These are phyloP conservation scores for Phanerodontia chrysosporium DNA, from an alignment of 768 basidiomycete species.

Conservation along the genomic window DNA sequence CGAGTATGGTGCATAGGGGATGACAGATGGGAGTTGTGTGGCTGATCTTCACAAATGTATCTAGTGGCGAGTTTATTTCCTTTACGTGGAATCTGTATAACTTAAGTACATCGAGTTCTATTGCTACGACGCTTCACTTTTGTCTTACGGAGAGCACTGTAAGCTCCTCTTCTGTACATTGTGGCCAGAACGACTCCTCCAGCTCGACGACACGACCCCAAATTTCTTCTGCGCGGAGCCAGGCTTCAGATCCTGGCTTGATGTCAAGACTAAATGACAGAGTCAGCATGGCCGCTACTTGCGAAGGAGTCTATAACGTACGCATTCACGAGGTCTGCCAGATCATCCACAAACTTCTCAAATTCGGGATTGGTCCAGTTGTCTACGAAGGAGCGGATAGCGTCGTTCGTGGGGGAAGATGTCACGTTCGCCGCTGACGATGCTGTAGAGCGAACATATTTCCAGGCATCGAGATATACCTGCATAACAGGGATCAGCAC, in stretches of 20 bases:
- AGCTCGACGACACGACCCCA: conserved; percentile 59
- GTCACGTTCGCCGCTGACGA: background rate
- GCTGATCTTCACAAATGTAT: conserved; percentile 1
- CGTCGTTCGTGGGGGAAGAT: conserved; percentile 15
- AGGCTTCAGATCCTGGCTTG: conserved; percentile 29
- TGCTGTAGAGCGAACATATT: conserved; percentile 32
- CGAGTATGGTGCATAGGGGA: conserved; percentile 30
- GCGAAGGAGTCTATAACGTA: conserved; percentile 12
- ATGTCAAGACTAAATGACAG: conserved; percentile 31
- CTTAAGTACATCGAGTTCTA: background rate
- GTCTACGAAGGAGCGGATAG: conserved; percentile 45
- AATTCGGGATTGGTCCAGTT: conserved; percentile 63
- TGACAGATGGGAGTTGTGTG: conserved; percentile 31
- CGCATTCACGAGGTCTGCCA: conserved; percentile 44
- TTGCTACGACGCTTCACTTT: background rate
- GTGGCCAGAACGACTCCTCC: conserved; percentile 59
- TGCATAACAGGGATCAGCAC: conserved; percentile 22
- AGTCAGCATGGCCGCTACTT: background rate
- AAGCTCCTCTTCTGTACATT: conserved; percentile 31
- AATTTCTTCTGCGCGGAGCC: conserved; percentile 42
- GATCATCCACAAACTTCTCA: conserved; percentile 44
- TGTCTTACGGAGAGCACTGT: background rate
- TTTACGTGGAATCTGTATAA: background rate
- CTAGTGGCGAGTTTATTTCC: no score
- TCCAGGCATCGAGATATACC: conserved; percentile 73